A percentile compares a stretch with the other conserved stretches of the same genome.
Evolutionary conservation across 2,329 filamentous ascomycete species (phyloP).

Genomic region (Aspergillus carbonarius): DNA sequence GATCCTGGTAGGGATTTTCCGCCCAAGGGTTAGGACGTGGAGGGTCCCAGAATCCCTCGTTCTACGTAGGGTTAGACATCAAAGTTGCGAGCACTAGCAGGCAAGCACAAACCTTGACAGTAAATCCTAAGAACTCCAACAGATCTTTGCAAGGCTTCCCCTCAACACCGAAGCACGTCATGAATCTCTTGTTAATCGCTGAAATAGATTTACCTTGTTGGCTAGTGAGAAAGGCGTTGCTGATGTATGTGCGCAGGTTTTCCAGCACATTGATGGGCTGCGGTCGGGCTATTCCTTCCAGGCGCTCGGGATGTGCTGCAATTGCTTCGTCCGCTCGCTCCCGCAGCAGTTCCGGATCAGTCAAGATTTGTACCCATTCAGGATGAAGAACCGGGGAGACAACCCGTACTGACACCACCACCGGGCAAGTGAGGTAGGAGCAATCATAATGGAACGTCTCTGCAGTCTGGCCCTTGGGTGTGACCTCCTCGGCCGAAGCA

Average conservation of each 20-base stretch:
- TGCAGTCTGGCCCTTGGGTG: conserved; percentile 32
- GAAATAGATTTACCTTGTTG: conserved; percentile 57
- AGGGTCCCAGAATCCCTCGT: conserved; percentile 45
- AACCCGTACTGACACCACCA: conserved; percentile 53
- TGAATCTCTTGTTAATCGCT: conserved; percentile 62
- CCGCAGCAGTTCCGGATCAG: conserved; percentile 53
- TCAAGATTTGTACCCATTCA: conserved; percentile 52
- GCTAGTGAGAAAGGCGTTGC: conserved; percentile 54
- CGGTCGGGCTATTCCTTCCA: conserved; percentile 53
- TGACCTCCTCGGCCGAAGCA: conserved; percentile 21
- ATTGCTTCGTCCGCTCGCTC: conserved; percentile 55
- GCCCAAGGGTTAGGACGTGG: conserved; percentile 37
- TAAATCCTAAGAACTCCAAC: conserved; percentile 60
- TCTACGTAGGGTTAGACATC: conserved; percentile 22
- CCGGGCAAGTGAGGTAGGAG: conserved; percentile 58
- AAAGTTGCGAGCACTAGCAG: neutral
- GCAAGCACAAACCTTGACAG: conserved; percentile 40
- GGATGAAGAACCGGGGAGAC: conserved; percentile 53
- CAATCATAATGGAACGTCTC: conserved; percentile 59
- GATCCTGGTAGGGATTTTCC: conserved; percentile 41
- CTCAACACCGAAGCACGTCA: conserved; percentile 62
- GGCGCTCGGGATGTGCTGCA: conserved; percentile 52
- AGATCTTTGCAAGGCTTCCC: conserved; percentile 54
- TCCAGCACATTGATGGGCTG: conserved; percentile 55
- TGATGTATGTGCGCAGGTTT: conserved; percentile 60